Base-by-base conservation (phyloP, 441 rosid genomes). In the Euphorbia neoarborescens region DNA sequence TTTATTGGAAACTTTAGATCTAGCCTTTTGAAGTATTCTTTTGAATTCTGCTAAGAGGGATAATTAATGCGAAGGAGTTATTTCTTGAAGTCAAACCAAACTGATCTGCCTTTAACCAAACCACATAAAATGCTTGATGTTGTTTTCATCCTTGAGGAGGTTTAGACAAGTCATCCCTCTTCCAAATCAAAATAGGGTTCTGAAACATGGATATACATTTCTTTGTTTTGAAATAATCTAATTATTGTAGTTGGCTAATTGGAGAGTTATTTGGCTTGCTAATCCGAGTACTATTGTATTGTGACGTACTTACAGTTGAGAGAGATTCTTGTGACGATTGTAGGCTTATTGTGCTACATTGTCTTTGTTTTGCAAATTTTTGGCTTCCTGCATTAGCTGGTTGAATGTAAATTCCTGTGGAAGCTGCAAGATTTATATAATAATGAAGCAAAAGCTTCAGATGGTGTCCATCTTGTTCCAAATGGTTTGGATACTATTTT, bases 341-440 rank as follows among this genome's bases (percentile, higher is more conserved):
- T 44, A 69, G 50, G 62, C 76, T 75, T 35, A 65, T 22, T 28
- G 20, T 27, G 56, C n/a, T 62, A 61, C 42, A 63, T 59, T 72
- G 35, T 60, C 63, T 61, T 67, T 37, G 50, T 24, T 73, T 75
- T 80, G 27, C 70, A 38, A 37, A 62, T 20, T 67, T 71, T 63
- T 42, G 63, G 37, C 17, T 58, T 74, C 56, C 53, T 68, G 54
- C 69, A 40, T 73, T 71, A 92, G 98, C 82, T 94, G 78, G 96
- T 94, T 72, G 98, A 92, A 77, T 85, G 96, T 77, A 58, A 73
- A 25, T 82, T 80, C 88, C 76, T 92, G 56, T 74, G 88, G 89
- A 88, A 87, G 86, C 76, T 90, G 79, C 91, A 87, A 68, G 86
- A 87, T 83, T 73, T 92, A 66, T 76, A 67, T 74, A 79, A 77